Conservation (phyloP, 306 rosid genomes). For the Trifolium repens region DNA sequence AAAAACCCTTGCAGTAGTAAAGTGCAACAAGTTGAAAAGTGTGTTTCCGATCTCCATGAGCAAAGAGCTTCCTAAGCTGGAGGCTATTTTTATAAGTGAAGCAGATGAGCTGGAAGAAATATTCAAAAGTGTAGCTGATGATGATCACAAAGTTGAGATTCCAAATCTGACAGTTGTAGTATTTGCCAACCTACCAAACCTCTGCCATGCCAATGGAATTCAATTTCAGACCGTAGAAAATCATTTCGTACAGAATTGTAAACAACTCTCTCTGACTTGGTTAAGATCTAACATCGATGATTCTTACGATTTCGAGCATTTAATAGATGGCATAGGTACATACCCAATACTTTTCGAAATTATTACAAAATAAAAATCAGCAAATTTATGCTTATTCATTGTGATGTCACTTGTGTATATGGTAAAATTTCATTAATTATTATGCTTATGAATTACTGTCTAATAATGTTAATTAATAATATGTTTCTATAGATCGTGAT, state of each 20-base stretch:
- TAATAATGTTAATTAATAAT: not conserved
- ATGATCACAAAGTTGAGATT: not conserved
- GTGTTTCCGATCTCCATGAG: not conserved
- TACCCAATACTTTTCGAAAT: too few relatives aligned
- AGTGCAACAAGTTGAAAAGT: not conserved
- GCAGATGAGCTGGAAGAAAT: constrained; percentile 25
- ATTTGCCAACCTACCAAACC: constrained; percentile 5
- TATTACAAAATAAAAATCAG: too few relatives aligned
- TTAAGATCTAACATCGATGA: too few relatives aligned
- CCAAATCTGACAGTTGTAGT: not conserved
- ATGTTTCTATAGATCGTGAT: not conserved
- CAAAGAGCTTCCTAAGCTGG: not conserved
- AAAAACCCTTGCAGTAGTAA: fast-evolving
- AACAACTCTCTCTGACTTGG: constrained; percentile 2
- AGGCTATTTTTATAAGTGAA: fast-evolving
- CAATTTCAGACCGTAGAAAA: not conserved
- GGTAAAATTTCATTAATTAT: too few relatives aligned
- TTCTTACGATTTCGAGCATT: too few relatives aligned
- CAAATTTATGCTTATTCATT: too few relatives aligned
- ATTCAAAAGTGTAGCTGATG: not conserved
- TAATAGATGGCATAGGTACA: not conserved
- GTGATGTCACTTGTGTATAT: too few relatives aligned
- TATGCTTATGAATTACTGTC: too few relatives aligned
- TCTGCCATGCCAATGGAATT: not conserved
- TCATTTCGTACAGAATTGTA: not conserved